phyloP scores from a whole-genome alignment of 148 eudicot genomes.

The Linanthus parryae region DNA sequence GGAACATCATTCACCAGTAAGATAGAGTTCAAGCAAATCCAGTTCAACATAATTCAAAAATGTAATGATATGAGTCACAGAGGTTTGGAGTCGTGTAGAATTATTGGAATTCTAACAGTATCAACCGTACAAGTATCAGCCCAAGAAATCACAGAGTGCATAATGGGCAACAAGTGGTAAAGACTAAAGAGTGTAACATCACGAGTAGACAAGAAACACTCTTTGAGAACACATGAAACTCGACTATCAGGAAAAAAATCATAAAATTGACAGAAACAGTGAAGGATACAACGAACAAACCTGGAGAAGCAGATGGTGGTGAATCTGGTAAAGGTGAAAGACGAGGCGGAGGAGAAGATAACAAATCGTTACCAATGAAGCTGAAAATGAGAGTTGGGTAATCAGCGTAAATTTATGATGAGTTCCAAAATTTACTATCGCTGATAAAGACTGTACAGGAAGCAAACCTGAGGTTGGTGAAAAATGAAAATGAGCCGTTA shows the following conservation, averaged over 20 bases:
- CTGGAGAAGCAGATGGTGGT: conserved; percentile 38
- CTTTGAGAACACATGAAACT: too few relatives aligned
- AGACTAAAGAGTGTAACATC: too few relatives aligned
- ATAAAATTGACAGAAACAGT: neutral
- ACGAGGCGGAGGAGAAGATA: conserved; percentile 36
- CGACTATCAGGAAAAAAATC: too few relatives aligned
- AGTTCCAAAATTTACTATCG: neutral
- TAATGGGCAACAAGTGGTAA: too few relatives aligned
- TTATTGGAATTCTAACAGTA: too few relatives aligned
- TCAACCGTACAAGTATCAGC: too few relatives aligned
- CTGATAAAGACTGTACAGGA: neutral
- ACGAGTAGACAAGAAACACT: too few relatives aligned
- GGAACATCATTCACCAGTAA: conserved; percentile 15
- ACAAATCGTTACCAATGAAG: conserved; percentile 46
- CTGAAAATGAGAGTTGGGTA: conserved; percentile 29
- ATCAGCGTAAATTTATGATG: conserved; percentile 13
- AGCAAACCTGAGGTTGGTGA: conserved; percentile 72
- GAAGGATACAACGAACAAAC: conserved; percentile 14
- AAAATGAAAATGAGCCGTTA: conserved; percentile 71
- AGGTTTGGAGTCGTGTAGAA: too few relatives aligned
- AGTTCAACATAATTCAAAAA: too few relatives aligned
- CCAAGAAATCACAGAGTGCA: too few relatives aligned
- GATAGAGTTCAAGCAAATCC: too few relatives aligned
- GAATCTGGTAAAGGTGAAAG: conserved; percentile 24
- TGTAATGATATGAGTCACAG: too few relatives aligned